Percentiles rank a stretch among this genome's conserved stretches.
These are phyloP conservation scores for Saccharomycopsis selenospora DNA, from an alignment of 805 yeast species.

Conservation along the genomic window DNA sequence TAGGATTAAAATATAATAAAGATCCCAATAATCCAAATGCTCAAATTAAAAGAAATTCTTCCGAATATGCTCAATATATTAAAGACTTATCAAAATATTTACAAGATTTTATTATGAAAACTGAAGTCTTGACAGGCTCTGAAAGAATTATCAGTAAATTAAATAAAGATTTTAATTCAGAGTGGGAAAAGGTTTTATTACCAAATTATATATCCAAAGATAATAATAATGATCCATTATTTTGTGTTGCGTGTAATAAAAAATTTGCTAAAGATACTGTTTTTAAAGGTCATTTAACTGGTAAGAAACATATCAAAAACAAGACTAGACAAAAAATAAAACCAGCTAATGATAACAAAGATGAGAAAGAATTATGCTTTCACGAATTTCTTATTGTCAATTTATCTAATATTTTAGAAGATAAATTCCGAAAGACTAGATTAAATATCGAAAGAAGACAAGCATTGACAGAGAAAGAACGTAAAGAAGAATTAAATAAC, in stretches of 20 bases:
- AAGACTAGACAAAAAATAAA: constrained; percentile 20
- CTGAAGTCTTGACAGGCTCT: constrained; percentile 42
- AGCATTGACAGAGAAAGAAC: constrained; percentile 66
- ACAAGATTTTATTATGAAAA: constrained; percentile 36
- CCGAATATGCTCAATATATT: constrained; percentile 40
- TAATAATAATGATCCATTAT: constrained; percentile 31
- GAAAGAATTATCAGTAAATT: constrained; percentile 28
- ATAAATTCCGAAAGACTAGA: constrained; percentile 43
- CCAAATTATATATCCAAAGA: constrained; percentile 19
- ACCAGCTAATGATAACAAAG: constrained; percentile 8
- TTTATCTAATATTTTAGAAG: constrained; percentile 33
- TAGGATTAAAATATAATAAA: constrained; percentile 25
- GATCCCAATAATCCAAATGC: constrained; percentile 22
- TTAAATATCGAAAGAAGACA: constrained; percentile 56
- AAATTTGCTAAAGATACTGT: constrained; percentile 58
- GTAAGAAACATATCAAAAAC: constrained; percentile 68
- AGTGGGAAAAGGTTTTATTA: constrained; percentile 23
- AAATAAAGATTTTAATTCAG: constrained; percentile 24
- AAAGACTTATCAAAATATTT: constrained; percentile 43
- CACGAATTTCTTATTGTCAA: constrained; percentile 36
- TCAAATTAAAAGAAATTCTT: constrained; percentile 26
- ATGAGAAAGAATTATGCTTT: constrained; percentile 24
- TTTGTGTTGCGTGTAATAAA: constrained; percentile 60
- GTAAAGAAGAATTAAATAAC: constrained; percentile 46
- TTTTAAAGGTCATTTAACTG: constrained; percentile 58